Evolutionary conservation across 352 stramenopile species (phyloP).

Genomic region (Phytophthora crassamura): DNA sequence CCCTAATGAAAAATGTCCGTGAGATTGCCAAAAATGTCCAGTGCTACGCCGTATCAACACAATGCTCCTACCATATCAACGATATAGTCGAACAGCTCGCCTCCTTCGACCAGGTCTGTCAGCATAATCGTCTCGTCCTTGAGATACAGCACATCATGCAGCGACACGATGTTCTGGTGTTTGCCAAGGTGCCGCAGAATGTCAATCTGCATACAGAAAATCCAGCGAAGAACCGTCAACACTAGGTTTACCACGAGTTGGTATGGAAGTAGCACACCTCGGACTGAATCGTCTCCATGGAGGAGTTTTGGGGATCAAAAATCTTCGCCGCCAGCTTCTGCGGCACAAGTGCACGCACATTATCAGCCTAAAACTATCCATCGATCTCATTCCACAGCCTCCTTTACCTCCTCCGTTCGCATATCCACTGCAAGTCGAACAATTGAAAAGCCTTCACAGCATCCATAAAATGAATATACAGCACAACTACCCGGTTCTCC

Average conservation of each 20-base stretch:
- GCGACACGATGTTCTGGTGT: constrained; percentile 74
- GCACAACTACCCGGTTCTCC: constrained; percentile 2
- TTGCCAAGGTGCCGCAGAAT: constrained; percentile 63
- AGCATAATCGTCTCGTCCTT: constrained; percentile 82
- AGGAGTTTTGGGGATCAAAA: constrained; percentile 70
- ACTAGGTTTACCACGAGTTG: background rate
- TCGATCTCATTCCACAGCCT: background rate
- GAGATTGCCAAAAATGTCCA: no score
- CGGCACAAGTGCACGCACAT: constrained; percentile 3
- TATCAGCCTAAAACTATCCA: constrained; percentile 5
- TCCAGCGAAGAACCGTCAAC: background rate
- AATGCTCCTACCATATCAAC: constrained; percentile 55
- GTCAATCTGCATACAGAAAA: constrained; percentile 49
- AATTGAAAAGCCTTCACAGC: constrained; percentile 60
- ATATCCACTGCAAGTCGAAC: constrained; percentile 72
- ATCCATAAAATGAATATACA: constrained; percentile 14
- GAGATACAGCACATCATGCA: constrained; percentile 70
- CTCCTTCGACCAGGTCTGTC: constrained; percentile 76
- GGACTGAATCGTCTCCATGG: constrained; percentile 59
- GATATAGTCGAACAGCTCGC: constrained; percentile 86
- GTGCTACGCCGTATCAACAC: no score
- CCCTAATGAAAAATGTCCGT: constrained; percentile 34
- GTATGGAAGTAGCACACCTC: constrained; percentile 41
- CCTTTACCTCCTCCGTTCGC: constrained; percentile 46
- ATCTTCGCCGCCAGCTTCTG: constrained; percentile 75